A percentile compares a stretch with the other conserved stretches of the same genome.
phyloP scores from a whole-genome alignment of 345 rosid species.

The thale cress (Arabidopsis thaliana) region DNA sequence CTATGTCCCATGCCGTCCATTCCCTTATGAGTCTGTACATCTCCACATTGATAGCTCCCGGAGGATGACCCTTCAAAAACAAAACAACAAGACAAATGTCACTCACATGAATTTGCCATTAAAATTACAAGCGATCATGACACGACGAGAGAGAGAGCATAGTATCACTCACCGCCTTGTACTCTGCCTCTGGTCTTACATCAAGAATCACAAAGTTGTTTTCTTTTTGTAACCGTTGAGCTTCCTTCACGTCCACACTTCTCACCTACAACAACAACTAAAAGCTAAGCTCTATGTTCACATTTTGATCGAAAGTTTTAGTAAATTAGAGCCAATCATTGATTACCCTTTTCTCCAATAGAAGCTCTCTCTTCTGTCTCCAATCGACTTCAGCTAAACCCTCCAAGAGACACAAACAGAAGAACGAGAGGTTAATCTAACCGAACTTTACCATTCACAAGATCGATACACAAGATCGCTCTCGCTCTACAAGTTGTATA shows the following conservation, averaged over 20 bases:
- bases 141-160: neutral
- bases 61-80: slow-evolving; percentile 67
- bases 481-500: slow-evolving; percentile 38
- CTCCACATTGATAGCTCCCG: slow-evolving; percentile 90
- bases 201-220: slow-evolving; percentile 98
- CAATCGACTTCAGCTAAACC: slow-evolving; percentile 94
- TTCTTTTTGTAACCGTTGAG: slow-evolving; percentile 89
- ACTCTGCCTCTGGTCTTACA: slow-evolving; percentile 94
- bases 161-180: slow-evolving; percentile 67
- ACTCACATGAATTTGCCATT: neutral
- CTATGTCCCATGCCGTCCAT: slow-evolving; percentile 99
- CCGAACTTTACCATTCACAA: neutral
- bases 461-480: slow-evolving; percentile 1
- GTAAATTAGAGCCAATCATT: neutral
- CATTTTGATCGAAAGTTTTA: neutral
- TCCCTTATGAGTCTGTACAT: slow-evolving; percentile 93
- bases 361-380: slow-evolving; percentile 81
- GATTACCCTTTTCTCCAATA: slow-evolving; percentile 78
- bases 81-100: slow-evolving; percentile 7
- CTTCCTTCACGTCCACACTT: slow-evolving; percentile 97
- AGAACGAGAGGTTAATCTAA: slow-evolving; percentile 17
- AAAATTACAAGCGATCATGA: neutral
- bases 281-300: neutral
- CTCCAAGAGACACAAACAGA: slow-evolving; percentile 49
- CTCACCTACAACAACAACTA: slow-evolving; percentile 61